phyloP scores from a whole-genome alignment of 2,329 filamentous ascomycete species.

The Pseudogymnoascus sp. region DNA sequence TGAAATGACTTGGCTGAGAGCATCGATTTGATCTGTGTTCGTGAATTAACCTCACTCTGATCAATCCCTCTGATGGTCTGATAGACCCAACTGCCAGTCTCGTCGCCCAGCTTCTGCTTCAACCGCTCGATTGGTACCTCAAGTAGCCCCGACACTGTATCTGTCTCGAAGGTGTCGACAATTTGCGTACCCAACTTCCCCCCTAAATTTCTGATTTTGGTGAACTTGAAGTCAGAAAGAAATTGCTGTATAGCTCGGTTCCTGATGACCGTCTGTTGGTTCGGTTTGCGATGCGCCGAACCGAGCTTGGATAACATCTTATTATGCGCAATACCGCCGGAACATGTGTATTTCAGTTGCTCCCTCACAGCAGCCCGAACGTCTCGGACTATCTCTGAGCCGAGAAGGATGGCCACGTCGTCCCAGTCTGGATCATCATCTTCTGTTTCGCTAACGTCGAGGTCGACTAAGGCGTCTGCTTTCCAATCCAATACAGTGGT shows the following conservation, averaged over 20 bases:
- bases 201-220: constrained; percentile 90
- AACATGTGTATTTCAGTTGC: constrained; percentile 80
- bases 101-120: constrained; percentile 71
- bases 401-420: constrained; percentile 79
- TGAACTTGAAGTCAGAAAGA: constrained; percentile 79
- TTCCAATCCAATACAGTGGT: constrained; percentile 75
- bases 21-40: constrained; percentile 96
- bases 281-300: constrained; percentile 86
- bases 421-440: constrained; percentile 90
- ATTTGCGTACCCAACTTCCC: constrained; percentile 90
- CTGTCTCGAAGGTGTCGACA: constrained; percentile 72
- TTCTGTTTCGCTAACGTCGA: constrained; percentile 67
- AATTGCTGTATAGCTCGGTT: constrained; percentile 77
- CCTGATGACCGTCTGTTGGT: constrained; percentile 88
- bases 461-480: constrained; percentile 72
- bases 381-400: constrained; percentile 78
- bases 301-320: constrained; percentile 95
- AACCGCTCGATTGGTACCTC: constrained; percentile 67
- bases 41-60: constrained; percentile 77
- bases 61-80: constrained; percentile 81
- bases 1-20: constrained; percentile 92
- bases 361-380: constrained; percentile 65
- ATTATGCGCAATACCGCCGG: constrained; percentile 80
- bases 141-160: constrained; percentile 70
- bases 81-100: constrained; percentile 81